Base-by-base conservation (phyloP, 2,329 filamentous ascomycete genomes). In the Trichoderma asperellum region DNA sequence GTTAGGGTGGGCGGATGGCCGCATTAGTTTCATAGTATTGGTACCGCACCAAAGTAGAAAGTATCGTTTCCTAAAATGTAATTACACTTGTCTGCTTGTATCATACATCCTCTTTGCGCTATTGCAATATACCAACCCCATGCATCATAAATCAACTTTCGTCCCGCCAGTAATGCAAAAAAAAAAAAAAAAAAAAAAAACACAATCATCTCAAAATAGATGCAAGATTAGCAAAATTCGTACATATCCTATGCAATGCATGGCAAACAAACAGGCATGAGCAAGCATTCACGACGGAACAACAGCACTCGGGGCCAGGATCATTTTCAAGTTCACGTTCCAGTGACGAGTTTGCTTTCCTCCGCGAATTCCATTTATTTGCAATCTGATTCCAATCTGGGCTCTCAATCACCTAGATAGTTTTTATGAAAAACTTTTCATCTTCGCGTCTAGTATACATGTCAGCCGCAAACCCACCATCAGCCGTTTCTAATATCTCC, bases 361-460 rank as follows among this genome's bases (percentile, higher is more conserved):
- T 37, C 52, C 43, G 37, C 56, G 1, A 21, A 47, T 40, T 32
- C 52, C 56, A 49, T 27, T 59, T 34, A 24, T 66, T 68, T 57
- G 58, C 65, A 69, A 62, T 67, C 56, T 71, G 70, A 67, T 61
- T 69, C 61, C 70, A 66, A 69, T 71, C 67, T 69, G 60, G 49
- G 67, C 59, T 40, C 63, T 61, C 66, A 37, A 58, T 68, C 55
- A 47, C 67, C 61, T 67, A 14, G 61, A 61, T 68, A 69, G 32
- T 24, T 24, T 24, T 24, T 37, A 37, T 43, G n/a, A 24, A 60
- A 57, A 29, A 49, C 62, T 63, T 63, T 60, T 72, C 69, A 57
- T 57, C 60, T 63, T 68, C 63, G 55, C 63, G 49, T 65, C 66
- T 72, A 72, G 64, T 72, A 70, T 72, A 72, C 71, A 72, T 65